Conservation (phyloP, 768 basidiomycete species). For the Omphalotus guepiniiformis region DNA sequence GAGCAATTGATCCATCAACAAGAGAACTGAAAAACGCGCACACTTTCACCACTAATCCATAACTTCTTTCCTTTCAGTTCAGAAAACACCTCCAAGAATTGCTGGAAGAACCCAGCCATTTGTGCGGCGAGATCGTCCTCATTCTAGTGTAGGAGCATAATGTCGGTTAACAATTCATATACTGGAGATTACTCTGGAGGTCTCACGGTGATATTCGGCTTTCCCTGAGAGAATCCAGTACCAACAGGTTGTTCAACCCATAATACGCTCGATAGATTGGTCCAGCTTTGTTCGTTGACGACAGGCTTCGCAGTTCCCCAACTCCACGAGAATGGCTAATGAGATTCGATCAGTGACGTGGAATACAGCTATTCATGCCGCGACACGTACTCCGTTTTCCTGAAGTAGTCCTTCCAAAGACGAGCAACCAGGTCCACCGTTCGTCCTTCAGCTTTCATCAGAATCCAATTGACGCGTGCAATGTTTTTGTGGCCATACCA, state of each 20-base stretch:
- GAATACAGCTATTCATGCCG: not conserved
- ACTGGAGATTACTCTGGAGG: slow-evolving; percentile 28
- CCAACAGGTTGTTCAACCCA: slow-evolving; percentile 81
- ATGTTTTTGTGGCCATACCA: slow-evolving; percentile 38
- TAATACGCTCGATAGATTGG: slow-evolving; percentile 69
- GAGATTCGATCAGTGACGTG: not conserved
- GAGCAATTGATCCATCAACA: not conserved
- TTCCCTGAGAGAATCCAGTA: slow-evolving; percentile 72
- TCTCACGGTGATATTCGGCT: slow-evolving; percentile 55
- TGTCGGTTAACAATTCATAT: not conserved
- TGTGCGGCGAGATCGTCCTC: slow-evolving; percentile 46
- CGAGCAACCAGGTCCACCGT: slow-evolving; percentile 79
- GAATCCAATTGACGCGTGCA: not conserved
- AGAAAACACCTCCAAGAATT: slow-evolving; percentile 70
- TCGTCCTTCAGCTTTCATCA: slow-evolving; percentile 46
- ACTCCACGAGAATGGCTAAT: slow-evolving; percentile 64
- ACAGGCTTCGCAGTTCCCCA: slow-evolving; percentile 61
- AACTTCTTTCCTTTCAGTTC: slow-evolving; percentile 73
- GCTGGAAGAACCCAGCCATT: slow-evolving; percentile 61
- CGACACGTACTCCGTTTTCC: slow-evolving; percentile 65
- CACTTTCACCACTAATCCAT: slow-evolving; percentile 72
- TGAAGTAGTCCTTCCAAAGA: slow-evolving; percentile 68
- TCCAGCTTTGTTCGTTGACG: slow-evolving; percentile 69
- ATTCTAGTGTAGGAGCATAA: slow-evolving; percentile 26
- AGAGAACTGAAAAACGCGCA: slow-evolving; percentile 30